Percentiles rank a stretch among this genome's conserved stretches.
These are phyloP conservation scores for Phytopythium montanum DNA, from an alignment of 352 stramenopile genomes.

Conservation along the genomic window DNA sequence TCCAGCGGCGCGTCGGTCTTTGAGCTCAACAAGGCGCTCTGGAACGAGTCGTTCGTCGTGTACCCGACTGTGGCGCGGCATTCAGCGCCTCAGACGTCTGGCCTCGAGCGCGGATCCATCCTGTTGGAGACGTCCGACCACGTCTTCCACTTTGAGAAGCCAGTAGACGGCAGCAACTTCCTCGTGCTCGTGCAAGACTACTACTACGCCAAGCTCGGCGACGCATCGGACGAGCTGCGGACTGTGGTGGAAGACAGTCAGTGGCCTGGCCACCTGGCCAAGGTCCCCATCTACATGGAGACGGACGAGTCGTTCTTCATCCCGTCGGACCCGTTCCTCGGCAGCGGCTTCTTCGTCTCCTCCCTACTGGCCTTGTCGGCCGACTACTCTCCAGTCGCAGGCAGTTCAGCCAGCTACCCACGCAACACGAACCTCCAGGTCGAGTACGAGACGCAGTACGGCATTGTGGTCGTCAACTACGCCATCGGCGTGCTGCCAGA, in stretches of 20 bases:
- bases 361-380: slow-evolving; percentile 23
- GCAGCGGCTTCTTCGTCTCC: slow-evolving; percentile 78
- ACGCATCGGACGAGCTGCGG: slow-evolving; percentile 42
- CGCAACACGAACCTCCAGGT: slow-evolving; percentile 71
- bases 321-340: slow-evolving; percentile 43
- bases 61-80: slow-evolving; percentile 64
- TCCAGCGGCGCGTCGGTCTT: slow-evolving; percentile 31
- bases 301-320: slow-evolving; percentile 54
- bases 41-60: slow-evolving; percentile 68
- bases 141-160: slow-evolving; percentile 64
- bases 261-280: slow-evolving; percentile 55
- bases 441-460: slow-evolving; percentile 66
- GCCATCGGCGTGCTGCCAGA: slow-evolving; percentile 71
- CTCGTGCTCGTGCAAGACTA: slow-evolving; percentile 60
- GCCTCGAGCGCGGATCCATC: slow-evolving; percentile 46
- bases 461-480: slow-evolving; percentile 57
- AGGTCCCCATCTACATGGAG: slow-evolving; percentile 57
- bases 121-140: slow-evolving; percentile 60
- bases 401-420: slow-evolving; percentile 36
- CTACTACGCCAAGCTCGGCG: slow-evolving; percentile 35
- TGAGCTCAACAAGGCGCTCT: slow-evolving; percentile 47
- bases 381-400: slow-evolving; percentile 24
- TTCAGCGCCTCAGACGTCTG: slow-evolving; percentile 31
- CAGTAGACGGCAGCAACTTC: slow-evolving; percentile 21
- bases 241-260: slow-evolving; percentile 57